Evolutionary conservation across 2,329 filamentous ascomycete genomes (phyloP).

Genomic region (Rutstroemia sp.): DNA sequence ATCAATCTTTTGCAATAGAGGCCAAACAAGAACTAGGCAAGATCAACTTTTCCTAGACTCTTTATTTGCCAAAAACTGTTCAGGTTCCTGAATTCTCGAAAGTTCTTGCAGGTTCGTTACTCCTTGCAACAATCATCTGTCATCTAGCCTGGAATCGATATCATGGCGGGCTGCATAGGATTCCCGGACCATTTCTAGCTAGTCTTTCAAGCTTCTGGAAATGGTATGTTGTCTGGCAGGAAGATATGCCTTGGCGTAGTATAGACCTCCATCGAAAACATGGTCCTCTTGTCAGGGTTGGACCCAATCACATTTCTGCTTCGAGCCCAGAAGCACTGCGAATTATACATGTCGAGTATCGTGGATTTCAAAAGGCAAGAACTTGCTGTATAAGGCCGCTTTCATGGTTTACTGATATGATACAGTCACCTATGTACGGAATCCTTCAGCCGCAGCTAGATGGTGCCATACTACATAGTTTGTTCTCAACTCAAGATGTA

Average conservation of each 20-base stretch:
- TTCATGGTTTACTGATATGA: background rate
- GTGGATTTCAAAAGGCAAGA: conserved; percentile 3
- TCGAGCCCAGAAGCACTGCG: conserved; percentile 4
- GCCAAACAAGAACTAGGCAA: too few relatives aligned
- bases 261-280: background rate
- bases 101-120: too few relatives aligned
- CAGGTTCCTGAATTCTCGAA: too few relatives aligned
- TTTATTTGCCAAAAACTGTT: too few relatives aligned
- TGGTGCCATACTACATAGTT: background rate
- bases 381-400: too few relatives aligned
- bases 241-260: background rate
- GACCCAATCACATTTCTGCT: conserved; percentile 4
- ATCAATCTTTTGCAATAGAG: too few relatives aligned
- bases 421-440: background rate
- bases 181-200: background rate
- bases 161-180: background rate
- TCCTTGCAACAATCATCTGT: too few relatives aligned
- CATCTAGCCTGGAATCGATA: background rate
- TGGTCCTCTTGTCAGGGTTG: conserved; percentile 9
- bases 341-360: conserved; percentile 3
- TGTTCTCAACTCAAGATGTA: background rate
- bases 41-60: too few relatives aligned
- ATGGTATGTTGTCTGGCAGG: background rate
- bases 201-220: background rate
- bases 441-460: background rate